A percentile compares a stretch with the other conserved stretches of the same genome.
Conservation (phyloP, 1,139 yeast genomes). For the Candida sojae region DNA sequence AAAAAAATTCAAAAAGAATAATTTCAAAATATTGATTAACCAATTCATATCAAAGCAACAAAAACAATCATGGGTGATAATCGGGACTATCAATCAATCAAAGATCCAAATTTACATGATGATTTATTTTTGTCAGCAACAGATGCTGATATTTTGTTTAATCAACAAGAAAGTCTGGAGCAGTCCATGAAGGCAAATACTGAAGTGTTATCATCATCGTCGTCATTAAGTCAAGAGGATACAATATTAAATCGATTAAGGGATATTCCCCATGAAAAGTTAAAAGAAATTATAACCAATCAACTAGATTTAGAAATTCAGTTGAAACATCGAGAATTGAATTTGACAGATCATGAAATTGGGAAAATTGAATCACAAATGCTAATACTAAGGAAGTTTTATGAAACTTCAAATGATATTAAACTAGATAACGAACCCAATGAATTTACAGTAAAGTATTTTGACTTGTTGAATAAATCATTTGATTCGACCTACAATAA, state of each 20-base stretch:
- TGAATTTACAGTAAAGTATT: constrained; percentile 52
- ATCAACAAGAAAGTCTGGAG: neutral
- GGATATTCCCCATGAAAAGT: constrained; percentile 37
- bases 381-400: constrained; percentile 52
- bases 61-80: neutral
- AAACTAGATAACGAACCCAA: constrained; percentile 45
- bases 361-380: constrained; percentile 65
- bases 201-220: neutral
- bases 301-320: constrained; percentile 72
- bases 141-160: neutral
- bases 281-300: constrained; percentile 42
- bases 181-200: constrained; percentile 3
- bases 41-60: neutral
- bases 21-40: neutral
- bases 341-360: constrained; percentile 60
- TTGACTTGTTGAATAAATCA: constrained; percentile 37
- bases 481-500: constrained; percentile 35
- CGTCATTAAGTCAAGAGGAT: constrained; percentile 11
- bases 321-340: constrained; percentile 67
- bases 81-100: neutral
- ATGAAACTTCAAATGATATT: constrained; percentile 46
- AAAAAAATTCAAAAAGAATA: neutral
- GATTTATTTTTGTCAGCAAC: neutral
- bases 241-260: constrained; percentile 26
- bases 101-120: constrained; percentile 8